These are phyloP conservation scores for Anisodus tanguticus DNA, from an alignment of 257 asterid species.

Conservation along the genomic window DNA sequence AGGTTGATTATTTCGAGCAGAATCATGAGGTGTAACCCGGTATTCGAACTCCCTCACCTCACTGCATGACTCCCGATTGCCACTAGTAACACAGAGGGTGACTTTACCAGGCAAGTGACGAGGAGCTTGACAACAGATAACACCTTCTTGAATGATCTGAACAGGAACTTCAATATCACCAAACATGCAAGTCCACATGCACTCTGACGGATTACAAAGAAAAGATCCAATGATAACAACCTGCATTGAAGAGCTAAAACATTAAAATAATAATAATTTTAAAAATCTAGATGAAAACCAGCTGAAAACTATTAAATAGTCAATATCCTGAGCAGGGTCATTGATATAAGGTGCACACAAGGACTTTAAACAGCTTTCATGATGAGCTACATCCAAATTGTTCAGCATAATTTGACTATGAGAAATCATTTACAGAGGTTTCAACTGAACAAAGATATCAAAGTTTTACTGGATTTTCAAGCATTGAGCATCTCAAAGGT, in stretches of 20 bases:
- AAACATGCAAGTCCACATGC: constrained; percentile 90
- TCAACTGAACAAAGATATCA: not conserved
- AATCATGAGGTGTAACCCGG: constrained; percentile 54
- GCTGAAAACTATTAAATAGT: not conserved
- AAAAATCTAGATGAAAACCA: not conserved
- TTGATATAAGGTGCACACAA: not conserved
- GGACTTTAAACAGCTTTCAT: constrained; percentile 17
- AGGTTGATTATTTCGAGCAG: constrained; percentile 45
- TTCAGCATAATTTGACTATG: not conserved
- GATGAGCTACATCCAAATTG: not conserved
- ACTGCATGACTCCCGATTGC: constrained; percentile 86
- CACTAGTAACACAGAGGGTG: constrained; percentile 70
- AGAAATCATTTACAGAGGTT: constrained; percentile 6
- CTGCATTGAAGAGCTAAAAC: constrained; percentile 50
- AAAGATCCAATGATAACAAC: constrained; percentile 82
- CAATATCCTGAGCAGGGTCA: not conserved
- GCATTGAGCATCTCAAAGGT: constrained; percentile 2
- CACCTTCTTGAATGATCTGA: constrained; percentile 84
- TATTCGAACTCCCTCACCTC: constrained; percentile 87
- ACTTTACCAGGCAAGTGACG: constrained; percentile 74
- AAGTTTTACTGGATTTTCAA: not conserved
- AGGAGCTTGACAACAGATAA: constrained; percentile 83
- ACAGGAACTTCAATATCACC: constrained; percentile 87
- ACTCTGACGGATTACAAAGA: constrained; percentile 66
- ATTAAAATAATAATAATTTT: not conserved